Evolutionary conservation across 495 filamentous ascomycete genomes (phyloP).

Genomic region (Aspergillus mulundensis): DNA sequence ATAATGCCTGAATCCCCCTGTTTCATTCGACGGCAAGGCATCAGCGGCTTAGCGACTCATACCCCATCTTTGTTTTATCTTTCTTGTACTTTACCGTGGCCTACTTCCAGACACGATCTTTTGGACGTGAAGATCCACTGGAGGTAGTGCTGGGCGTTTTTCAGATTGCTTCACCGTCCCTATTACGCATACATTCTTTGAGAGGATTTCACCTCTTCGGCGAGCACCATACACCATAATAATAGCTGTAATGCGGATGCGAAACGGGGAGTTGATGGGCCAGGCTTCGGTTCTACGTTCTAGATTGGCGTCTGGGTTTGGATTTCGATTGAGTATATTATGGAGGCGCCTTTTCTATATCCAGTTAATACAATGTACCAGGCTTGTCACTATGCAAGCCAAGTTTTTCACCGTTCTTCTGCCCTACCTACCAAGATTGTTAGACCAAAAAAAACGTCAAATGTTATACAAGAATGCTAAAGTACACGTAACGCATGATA

Average conservation of each 20-base stretch:
- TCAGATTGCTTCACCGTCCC: not conserved
- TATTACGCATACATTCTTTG: not conserved
- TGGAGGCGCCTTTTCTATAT: not conserved
- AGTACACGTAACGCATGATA: not conserved
- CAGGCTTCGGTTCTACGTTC: not conserved
- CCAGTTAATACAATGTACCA: not conserved
- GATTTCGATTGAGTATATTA: not conserved
- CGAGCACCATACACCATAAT: not conserved
- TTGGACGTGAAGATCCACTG: not conserved
- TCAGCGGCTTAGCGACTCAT: not conserved
- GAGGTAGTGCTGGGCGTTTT: not conserved
- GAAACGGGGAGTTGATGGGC: not conserved
- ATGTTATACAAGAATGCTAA: slow-evolving; percentile 1
- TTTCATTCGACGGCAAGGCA: not conserved
- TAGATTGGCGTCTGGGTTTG: slow-evolving; percentile 6
- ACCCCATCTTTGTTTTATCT: not conserved
- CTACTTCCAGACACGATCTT: not conserved
- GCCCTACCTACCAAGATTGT: not conserved
- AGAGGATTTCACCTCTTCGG: not conserved
- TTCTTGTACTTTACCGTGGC: not conserved
- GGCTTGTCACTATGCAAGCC: not conserved
- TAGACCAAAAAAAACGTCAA: not conserved
- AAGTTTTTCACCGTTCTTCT: not conserved
- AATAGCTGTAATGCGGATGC: not conserved
- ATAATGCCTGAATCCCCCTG: not conserved